These are phyloP conservation scores for Aspergillus pseudoviridinutans DNA, from an alignment of 2,329 filamentous ascomycete species.

Conservation along the genomic window DNA sequence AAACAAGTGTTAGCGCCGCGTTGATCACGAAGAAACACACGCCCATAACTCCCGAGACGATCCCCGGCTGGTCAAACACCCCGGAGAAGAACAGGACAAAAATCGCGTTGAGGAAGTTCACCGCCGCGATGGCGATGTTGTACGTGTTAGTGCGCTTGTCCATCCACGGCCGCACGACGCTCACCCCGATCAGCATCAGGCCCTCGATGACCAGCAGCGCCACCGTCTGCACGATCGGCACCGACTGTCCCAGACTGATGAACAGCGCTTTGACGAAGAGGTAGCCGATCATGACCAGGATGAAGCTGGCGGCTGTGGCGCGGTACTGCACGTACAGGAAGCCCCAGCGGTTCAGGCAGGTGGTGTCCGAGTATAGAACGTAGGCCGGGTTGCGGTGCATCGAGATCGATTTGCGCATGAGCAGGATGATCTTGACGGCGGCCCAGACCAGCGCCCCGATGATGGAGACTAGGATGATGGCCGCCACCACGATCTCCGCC, in stretches of 20 bases:
- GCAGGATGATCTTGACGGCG: conserved; percentile 78
- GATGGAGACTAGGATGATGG: conserved; percentile 83
- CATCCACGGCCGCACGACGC: conserved; percentile 88
- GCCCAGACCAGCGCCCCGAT: conserved; percentile 75
- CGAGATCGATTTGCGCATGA: conserved; percentile 77
- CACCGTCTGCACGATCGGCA: conserved; percentile 70
- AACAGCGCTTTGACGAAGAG: conserved; percentile 82
- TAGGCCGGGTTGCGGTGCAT: conserved; percentile 96
- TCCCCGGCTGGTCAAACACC: conserved; percentile 74
- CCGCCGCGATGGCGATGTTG: conserved; percentile 83
- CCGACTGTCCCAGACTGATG: conserved; percentile 71
- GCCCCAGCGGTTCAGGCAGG: conserved; percentile 92
- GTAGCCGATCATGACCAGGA: conserved; percentile 73
- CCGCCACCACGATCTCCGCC: conserved; percentile 77
- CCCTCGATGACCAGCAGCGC: conserved; percentile 80
- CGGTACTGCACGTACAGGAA: conserved; percentile 97
- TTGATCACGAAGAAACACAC: conserved; percentile 87
- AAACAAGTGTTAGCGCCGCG: conserved; percentile 73
- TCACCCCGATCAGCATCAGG: conserved; percentile 69
- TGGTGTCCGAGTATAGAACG: conserved; percentile 89
- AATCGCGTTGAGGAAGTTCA: conserved; percentile 87
- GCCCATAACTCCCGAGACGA: conserved; percentile 83
- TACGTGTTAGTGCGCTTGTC: conserved; percentile 96
- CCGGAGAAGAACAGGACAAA: conserved; percentile 84
- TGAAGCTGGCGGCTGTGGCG: conserved; percentile 91